Evolutionary conservation across 140 eudicot genomes (phyloP), one percentile per base, ranked within the genome.

Genomic region (Cichorium intybus): DNA sequence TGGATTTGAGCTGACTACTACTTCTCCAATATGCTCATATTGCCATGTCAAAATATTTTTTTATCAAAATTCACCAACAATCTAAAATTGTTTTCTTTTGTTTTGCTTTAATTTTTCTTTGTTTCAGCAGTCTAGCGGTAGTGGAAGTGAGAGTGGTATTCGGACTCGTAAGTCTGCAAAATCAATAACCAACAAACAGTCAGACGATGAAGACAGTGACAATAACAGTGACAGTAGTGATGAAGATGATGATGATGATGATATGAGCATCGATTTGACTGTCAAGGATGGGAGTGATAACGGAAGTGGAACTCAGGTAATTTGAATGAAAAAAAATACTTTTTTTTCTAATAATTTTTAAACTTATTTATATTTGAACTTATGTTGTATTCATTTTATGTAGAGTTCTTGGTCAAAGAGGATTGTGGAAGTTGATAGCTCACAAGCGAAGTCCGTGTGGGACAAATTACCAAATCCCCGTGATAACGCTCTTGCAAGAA

Each of bases 341-440:
- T 62, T 23, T 52, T 10, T 39, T 52, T 60, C 20, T 34, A 7
- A 22, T 23, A 27, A 5, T 54, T 49, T 51, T 62, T 62, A 52
- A 20, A 26, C 34, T 15, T 15, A 15, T 27, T 7, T n/a, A n/a
- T n/a, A n/a, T n/a, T n/a, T n/a, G n/a, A n/a, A 15, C 49, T 15
- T 15, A 12, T 34, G 16, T 68, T 62, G 12, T 62, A 24, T 55
- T 70, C 58, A 49, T 69, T 33, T 60, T 60, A 41, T 65, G 12
- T 80, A 88, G 96, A 80, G 80, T 80, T 88, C 87, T 33, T 84
- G 93, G 93, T 81, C 89, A 49, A 80, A 85, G 73, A 77, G 68
- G 64, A 84, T 66, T 59, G 85, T 70, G 53, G 93, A 85, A 72
- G 87, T 74, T 62, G 81, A 88, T 33, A 82, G 86, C 76, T 60